Evolutionary conservation across 1,284 basidiomycete genomes (phyloP).

Genomic region (Trametes versicolor): DNA sequence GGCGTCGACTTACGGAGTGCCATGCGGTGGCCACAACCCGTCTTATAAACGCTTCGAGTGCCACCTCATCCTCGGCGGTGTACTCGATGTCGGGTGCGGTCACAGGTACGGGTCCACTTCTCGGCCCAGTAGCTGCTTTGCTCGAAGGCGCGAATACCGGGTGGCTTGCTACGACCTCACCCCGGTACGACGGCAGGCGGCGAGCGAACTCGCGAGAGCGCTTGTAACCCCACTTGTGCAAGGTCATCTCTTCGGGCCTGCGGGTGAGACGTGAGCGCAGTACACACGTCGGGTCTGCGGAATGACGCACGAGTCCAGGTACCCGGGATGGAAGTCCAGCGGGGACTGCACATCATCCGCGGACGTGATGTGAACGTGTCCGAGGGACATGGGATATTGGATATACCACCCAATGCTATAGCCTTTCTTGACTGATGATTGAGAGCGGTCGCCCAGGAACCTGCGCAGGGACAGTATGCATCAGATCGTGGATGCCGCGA

Average conservation of each 20-base stretch:
- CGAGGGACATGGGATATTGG: slow-evolving; percentile 35
- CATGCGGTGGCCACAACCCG: slow-evolving; percentile 37
- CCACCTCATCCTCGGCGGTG: slow-evolving; percentile 67
- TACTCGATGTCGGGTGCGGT: slow-evolving; percentile 59
- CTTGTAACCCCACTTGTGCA: slow-evolving; percentile 52
- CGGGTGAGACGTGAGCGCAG: background rate
- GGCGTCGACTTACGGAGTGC: slow-evolving; percentile 38
- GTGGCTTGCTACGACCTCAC: slow-evolving; percentile 43
- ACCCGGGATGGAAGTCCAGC: slow-evolving; percentile 38
- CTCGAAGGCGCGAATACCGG: slow-evolving; percentile 43
- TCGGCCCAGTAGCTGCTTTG: slow-evolving; percentile 19
- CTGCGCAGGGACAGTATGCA: slow-evolving; percentile 25
- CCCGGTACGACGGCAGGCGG: slow-evolving; percentile 48
- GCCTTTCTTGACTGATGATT: slow-evolving; percentile 43
- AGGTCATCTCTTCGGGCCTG: slow-evolving; percentile 48
- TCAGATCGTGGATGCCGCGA: background rate
- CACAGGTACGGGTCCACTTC: slow-evolving; percentile 28
- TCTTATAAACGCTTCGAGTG: slow-evolving; percentile 68
- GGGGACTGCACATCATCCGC: slow-evolving; percentile 30
- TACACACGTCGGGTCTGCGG: background rate
- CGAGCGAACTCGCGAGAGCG: slow-evolving; percentile 46
- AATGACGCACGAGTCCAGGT: slow-evolving; percentile 30
- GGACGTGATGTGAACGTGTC: slow-evolving; percentile 36
- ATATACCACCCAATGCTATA: slow-evolving; percentile 47
- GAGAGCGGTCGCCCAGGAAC: slow-evolving; percentile 41